phyloP scores from a whole-genome alignment of 768 basidiomycete genomes.

The Naganishia vaughanmartiniae region DNA sequence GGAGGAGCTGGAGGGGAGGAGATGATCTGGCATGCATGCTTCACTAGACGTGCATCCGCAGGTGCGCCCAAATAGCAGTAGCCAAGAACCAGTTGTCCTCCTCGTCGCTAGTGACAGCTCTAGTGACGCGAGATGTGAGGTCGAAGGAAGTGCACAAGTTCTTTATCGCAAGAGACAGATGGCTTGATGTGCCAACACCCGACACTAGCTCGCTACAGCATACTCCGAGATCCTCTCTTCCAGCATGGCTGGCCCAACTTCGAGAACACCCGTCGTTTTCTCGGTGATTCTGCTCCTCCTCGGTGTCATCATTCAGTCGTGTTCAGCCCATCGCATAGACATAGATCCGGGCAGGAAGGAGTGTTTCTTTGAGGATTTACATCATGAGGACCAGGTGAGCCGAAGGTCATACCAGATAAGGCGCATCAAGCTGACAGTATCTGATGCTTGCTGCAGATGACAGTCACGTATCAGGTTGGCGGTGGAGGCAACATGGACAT shows the following conservation, averaged over 20 bases:
- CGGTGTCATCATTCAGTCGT: slow-evolving; percentile 9
- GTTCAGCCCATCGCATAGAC: slow-evolving; percentile 45
- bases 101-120: neutral
- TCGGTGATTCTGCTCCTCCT: slow-evolving; percentile 7
- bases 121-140: neutral
- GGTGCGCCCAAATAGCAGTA: neutral
- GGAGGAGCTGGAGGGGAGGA: no score
- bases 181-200: neutral
- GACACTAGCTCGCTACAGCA: neutral
- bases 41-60: no score
- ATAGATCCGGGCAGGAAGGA: slow-evolving; percentile 49
- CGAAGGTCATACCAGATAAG: neutral
- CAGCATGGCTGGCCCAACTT: neutral
- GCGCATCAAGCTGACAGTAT: neutral
- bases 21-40: no score
- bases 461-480: slow-evolving; percentile 97
- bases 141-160: no score
- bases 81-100: neutral
- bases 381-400: slow-evolving; percentile 51
- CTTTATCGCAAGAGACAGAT: neutral
- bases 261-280: neutral
- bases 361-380: slow-evolving; percentile 51
- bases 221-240: neutral
- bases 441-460: slow-evolving; percentile 66
- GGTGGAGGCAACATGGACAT: slow-evolving; percentile 96